Conservation (phyloP, 257 asterid genomes). For the Phtheirospermum japonicum region DNA sequence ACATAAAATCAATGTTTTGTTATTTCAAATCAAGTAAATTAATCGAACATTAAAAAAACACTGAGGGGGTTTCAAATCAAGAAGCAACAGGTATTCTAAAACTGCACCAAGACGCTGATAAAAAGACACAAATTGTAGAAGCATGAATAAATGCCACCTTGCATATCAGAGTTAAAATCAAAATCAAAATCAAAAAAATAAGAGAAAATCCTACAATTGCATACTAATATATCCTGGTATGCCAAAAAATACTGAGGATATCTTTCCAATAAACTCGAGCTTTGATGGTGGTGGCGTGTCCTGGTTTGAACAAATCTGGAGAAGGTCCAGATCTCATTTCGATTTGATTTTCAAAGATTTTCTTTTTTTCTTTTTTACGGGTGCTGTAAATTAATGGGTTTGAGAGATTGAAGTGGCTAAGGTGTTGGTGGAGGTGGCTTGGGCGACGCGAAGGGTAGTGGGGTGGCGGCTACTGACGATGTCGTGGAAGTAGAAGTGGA, state of each 20-base stretch:
- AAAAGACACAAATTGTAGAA: conserved; percentile 28
- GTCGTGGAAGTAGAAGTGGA: conserved; percentile 36
- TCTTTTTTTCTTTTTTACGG: no score
- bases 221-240: conserved; percentile 92
- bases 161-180: conserved; percentile 20
- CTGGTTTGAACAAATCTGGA: no score
- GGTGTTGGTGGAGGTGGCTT: conserved; percentile 25
- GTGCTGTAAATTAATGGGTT: no score
- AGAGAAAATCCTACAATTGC: conserved; percentile 20
- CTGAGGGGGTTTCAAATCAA: neutral
- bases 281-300: no score
- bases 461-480: conserved; percentile 27
- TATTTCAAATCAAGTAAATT: neutral
- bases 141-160: conserved; percentile 16
- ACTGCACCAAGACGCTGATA: conserved; percentile 95
- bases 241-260: conserved; percentile 90
- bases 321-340: no score
- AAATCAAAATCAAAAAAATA: conserved; percentile 23
- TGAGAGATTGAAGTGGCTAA: no score
- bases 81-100: no score
- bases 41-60: neutral
- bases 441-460: conserved; percentile 28
- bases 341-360: no score
- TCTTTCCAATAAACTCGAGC: no score
- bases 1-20: neutral